Conservation (phyloP, 495 filamentous ascomycete species). For the Daldinia decipiens region DNA sequence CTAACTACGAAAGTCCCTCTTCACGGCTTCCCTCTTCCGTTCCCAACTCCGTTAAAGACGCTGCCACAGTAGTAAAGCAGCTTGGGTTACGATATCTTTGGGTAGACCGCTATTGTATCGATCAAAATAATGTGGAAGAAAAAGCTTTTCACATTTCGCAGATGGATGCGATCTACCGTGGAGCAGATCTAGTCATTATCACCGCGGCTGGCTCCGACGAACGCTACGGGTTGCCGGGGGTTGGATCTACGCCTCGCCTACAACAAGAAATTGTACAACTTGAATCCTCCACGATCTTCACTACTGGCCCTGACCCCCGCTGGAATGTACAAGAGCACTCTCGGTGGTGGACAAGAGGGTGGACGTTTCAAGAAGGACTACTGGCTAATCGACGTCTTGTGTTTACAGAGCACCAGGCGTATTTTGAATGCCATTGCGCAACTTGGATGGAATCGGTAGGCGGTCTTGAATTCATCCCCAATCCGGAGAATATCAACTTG, state of each 20-base stretch:
- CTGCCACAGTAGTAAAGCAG: not conserved
- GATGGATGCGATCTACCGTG: slow-evolving; percentile 3
- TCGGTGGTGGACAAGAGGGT: not conserved
- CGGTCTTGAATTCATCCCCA: not conserved
- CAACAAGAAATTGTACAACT: not conserved
- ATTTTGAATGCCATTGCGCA: not conserved
- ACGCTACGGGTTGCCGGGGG: not conserved
- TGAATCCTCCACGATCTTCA: not conserved
- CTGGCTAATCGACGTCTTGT: not conserved
- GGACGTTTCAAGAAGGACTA: not conserved
- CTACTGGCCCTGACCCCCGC: not conserved
- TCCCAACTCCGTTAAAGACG: not conserved
- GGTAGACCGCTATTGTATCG: not conserved
- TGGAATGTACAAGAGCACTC: not conserved
- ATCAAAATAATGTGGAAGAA: not conserved
- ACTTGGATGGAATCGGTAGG: slow-evolving; percentile 6
- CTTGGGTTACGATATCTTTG: not conserved
- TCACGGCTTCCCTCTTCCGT: not conserved
- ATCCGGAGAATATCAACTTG: not conserved
- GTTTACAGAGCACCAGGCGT: not conserved
- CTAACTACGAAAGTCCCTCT: not conserved
- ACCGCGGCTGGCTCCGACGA: not conserved
- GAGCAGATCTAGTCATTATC: not conserved
- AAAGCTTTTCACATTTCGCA: not conserved
- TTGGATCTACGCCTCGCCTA: not conserved